Base-by-base conservation (phyloP, 345 rosid genomes). In the Bruguiera gymnorhiza region DNA sequence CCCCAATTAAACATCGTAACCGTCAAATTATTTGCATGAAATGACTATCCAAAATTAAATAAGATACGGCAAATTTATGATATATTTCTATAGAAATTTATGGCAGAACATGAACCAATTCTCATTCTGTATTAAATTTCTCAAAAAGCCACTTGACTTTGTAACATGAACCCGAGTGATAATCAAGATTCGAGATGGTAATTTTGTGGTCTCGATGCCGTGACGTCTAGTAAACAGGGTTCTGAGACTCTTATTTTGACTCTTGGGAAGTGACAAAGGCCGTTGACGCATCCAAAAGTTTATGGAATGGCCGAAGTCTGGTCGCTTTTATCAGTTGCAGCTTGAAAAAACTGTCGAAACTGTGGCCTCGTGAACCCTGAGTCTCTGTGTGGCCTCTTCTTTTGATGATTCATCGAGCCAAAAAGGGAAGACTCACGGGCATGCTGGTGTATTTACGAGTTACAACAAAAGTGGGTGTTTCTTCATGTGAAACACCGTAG, bases 401-500 rank as follows among this genome's bases (percentile, higher is more conserved):
- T 72, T 58, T 73, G 52, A 67, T 67, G 65, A 26, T 21, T 37
- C 59, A 53, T 61, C 1, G 56, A 78, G 77, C 70, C 72, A 63
- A 65, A 66, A 78, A 73, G 67, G 51, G 24, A n/a, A 27, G 27
- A 30, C 39, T 56, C 74, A 78, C 74, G 68, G 64, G 73, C 69
- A 55, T 67, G 75, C 30, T 66, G 71, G 62, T 78, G 75, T 31
- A 13, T 3, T 13, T 43, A 13, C 19, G 63, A 53, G 15, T 23
- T 56, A 29, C 69, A 36, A 53, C 58, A 39, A 61, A 61, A 18
- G 13, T 62, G 19, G 50, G 62, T 23, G 66, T 57, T 63, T 5
- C 57, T 53, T 73, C 74, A 55, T 69, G 71, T 54, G 74, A 51
- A 62, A 70, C 56, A 32, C 26, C 13, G 16, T 27, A 24, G 60